A percentile compares a stretch with the other conserved stretches of the same genome.
Evolutionary conservation across 1,284 basidiomycete genomes (phyloP).

Genomic region (Malassezia japonica): DNA sequence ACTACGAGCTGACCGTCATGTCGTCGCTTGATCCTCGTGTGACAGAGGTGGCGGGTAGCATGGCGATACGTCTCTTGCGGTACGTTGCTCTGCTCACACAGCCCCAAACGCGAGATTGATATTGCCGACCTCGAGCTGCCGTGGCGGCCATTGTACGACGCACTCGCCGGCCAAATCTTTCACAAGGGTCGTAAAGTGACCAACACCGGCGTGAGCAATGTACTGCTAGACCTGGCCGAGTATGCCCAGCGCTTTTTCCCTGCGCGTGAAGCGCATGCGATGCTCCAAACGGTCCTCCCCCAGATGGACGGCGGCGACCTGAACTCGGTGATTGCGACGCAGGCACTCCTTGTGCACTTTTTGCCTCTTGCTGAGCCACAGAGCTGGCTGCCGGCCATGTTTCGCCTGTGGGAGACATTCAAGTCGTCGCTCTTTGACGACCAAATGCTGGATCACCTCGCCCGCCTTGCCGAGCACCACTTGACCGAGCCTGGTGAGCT

Average conservation of each 20-base stretch:
- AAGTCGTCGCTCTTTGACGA: constrained; percentile 72
- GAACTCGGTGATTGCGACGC: constrained; percentile 51
- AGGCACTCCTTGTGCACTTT: constrained; percentile 45
- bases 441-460: constrained; percentile 70
- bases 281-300: constrained; percentile 71
- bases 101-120: constrained; percentile 64
- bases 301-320: constrained; percentile 64
- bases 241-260: constrained; percentile 78
- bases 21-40: constrained; percentile 66
- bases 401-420: constrained; percentile 75
- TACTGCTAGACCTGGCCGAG: constrained; percentile 75
- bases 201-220: constrained; percentile 56
- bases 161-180: constrained; percentile 71
- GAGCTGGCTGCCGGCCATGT: constrained; percentile 49
- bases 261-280: constrained; percentile 74
- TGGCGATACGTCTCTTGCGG: constrained; percentile 64
- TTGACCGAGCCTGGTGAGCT: constrained; percentile 44
- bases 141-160: constrained; percentile 75
- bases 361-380: constrained; percentile 40
- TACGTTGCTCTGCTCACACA: constrained; percentile 54
- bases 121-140: constrained; percentile 75
- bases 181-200: constrained; percentile 58
- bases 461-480: constrained; percentile 67
- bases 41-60: constrained; percentile 62
- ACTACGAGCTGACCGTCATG: constrained; percentile 67